Conservation (phyloP, 306 rosid genomes). For the Citrullus amarus region DNA sequence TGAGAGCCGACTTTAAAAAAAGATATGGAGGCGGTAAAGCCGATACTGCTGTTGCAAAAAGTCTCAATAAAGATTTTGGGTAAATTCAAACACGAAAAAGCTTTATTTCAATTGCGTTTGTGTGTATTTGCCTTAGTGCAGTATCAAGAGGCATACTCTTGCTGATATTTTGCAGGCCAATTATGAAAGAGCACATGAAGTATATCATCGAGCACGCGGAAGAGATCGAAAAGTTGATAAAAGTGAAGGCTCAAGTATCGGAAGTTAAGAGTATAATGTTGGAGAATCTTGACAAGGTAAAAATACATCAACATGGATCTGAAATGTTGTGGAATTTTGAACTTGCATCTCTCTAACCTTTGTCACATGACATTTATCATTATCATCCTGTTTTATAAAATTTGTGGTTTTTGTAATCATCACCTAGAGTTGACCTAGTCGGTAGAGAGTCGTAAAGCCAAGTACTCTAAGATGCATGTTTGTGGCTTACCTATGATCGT, state of each 20-base stretch:
- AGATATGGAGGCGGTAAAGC: constrained; percentile 96
- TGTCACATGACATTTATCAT: neutral
- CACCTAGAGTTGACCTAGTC: neutral
- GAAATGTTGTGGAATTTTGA: neutral
- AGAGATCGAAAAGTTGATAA: constrained; percentile 74
- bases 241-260: constrained; percentile 92
- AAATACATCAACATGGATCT: neutral
- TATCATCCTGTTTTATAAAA: neutral
- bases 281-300: constrained; percentile 69
- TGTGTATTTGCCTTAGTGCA: neutral
- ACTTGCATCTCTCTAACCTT: neutral
- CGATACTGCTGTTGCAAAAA: constrained; percentile 66
- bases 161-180: constrained; percentile 33
- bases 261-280: constrained; percentile 86
- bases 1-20: constrained; percentile 69
- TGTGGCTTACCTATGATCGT: neutral
- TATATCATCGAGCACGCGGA: constrained; percentile 78
- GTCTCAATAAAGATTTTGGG: constrained; percentile 97
- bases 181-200: constrained; percentile 93
- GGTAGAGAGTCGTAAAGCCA: neutral
- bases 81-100: constrained; percentile 19
- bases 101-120: neutral
- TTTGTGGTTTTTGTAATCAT: neutral
- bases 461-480: neutral
- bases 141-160: neutral